phyloP scores from a whole-genome alignment of 768 basidiomycete genomes.

The Kwoniella sp. region DNA sequence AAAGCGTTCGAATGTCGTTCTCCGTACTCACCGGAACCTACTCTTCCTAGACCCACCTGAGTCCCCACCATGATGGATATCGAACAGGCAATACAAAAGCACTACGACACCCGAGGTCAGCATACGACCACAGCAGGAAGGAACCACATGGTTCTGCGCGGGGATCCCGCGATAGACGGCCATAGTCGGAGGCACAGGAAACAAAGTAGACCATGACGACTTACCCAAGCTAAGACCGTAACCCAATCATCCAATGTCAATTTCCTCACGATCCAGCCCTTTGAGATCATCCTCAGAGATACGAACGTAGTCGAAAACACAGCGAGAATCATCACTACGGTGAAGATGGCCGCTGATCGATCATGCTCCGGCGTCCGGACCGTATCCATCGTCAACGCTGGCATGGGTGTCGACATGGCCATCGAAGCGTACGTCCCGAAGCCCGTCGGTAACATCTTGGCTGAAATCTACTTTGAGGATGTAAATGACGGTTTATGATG shows the following conservation, averaged over 20 bases:
- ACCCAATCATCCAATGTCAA: constrained; percentile 42
- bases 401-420: not conserved
- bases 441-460: not conserved
- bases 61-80: constrained; percentile 39
- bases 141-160: no score
- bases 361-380: constrained; percentile 14
- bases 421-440: not conserved
- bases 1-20: no score
- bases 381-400: not conserved
- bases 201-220: constrained; percentile 7
- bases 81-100: constrained; percentile 32
- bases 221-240: constrained; percentile 48
- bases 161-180: no score
- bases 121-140: no score
- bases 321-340: constrained; percentile 41
- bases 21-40: constrained; percentile 34
- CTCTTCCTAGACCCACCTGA: constrained; percentile 37
- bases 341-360: constrained; percentile 43
- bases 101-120: constrained; percentile 12
- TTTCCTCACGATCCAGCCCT: constrained; percentile 38
- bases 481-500: not conserved
- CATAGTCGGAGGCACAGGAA: no score
- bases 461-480: no score
- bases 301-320: constrained; percentile 46
- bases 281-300: constrained; percentile 42